Evolutionary conservation across 495 filamentous ascomycete species (phyloP).

Genomic region (Talaromyces wortmannii): DNA sequence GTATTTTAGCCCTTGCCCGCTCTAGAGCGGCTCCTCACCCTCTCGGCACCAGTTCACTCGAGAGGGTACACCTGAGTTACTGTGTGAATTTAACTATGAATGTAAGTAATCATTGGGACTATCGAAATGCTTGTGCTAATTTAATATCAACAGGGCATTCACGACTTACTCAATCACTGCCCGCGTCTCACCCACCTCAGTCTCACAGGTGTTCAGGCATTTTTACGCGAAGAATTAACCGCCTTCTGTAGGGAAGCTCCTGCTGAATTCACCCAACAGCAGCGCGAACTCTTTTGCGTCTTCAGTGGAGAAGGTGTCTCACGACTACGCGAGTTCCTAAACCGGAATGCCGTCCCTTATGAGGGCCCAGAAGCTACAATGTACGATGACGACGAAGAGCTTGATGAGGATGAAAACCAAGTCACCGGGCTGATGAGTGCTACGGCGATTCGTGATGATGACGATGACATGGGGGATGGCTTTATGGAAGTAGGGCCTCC

Average conservation of each 20-base stretch:
- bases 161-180: slow-evolving; percentile 81
- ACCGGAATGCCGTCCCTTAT: slow-evolving; percentile 27
- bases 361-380: slow-evolving; percentile 43
- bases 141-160: slow-evolving; percentile 66
- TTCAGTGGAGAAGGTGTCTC: slow-evolving; percentile 86
- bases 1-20: slow-evolving; percentile 75
- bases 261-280: slow-evolving; percentile 88
- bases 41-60: slow-evolving; percentile 55
- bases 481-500: slow-evolving; percentile 36
- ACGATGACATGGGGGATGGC: slow-evolving; percentile 29
- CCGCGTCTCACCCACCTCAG: slow-evolving; percentile 90
- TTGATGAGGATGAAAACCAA: slow-evolving; percentile 45
- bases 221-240: slow-evolving; percentile 68
- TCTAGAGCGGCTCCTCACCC: slow-evolving; percentile 38
- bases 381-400: slow-evolving; percentile 51
- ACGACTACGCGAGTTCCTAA: slow-evolving; percentile 70
- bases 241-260: slow-evolving; percentile 83
- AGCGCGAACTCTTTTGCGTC: slow-evolving; percentile 93
- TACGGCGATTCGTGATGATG: slow-evolving; percentile 43
- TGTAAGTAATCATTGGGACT: slow-evolving; percentile 44
- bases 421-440: slow-evolving; percentile 51
- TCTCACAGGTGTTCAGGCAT: slow-evolving; percentile 86
- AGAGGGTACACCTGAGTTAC: slow-evolving; percentile 95
- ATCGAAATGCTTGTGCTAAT: slow-evolving; percentile 15
- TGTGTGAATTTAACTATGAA: slow-evolving; percentile 73